Percentiles rank a stretch among this genome's conserved stretches.
phyloP scores from a whole-genome alignment of 306 rosid genomes.

The Astragalus membranaceus region DNA sequence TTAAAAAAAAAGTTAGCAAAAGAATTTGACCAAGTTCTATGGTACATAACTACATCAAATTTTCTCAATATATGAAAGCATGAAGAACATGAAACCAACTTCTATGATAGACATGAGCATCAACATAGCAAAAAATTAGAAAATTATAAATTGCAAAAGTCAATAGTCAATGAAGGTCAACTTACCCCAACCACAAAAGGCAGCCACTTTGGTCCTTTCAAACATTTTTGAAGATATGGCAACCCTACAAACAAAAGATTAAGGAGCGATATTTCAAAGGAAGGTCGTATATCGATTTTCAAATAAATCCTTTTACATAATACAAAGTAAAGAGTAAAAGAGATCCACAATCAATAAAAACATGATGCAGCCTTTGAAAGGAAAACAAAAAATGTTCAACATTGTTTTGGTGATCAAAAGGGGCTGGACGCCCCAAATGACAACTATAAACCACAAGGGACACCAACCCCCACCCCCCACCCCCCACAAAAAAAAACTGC shows the following conservation, averaged over 20 bases:
- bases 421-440: too few relatives aligned
- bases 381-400: not conserved
- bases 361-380: not conserved
- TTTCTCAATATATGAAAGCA: not conserved
- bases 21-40: not conserved
- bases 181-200: slow-evolving; percentile 88
- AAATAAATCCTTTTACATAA: not conserved
- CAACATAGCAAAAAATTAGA: not conserved
- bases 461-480: too few relatives aligned
- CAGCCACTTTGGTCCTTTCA: slow-evolving; percentile 97
- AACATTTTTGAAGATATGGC: slow-evolving; percentile 64
- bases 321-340: not conserved
- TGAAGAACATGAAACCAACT: slow-evolving; percentile 8
- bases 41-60: too few relatives aligned
- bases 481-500: too few relatives aligned
- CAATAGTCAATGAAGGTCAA: slow-evolving; percentile 15
- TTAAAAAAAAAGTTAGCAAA: slow-evolving; percentile 1
- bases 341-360: not conserved
- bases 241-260: slow-evolving; percentile 51
- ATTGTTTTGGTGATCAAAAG: too few relatives aligned
- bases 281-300: not conserved
- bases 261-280: slow-evolving; percentile 22
- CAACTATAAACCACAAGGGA: too few relatives aligned
- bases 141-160: not conserved
- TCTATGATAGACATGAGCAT: slow-evolving; percentile 1